Conservation (phyloP, 163 green algal species). For the Chlorella variabilis region DNA sequence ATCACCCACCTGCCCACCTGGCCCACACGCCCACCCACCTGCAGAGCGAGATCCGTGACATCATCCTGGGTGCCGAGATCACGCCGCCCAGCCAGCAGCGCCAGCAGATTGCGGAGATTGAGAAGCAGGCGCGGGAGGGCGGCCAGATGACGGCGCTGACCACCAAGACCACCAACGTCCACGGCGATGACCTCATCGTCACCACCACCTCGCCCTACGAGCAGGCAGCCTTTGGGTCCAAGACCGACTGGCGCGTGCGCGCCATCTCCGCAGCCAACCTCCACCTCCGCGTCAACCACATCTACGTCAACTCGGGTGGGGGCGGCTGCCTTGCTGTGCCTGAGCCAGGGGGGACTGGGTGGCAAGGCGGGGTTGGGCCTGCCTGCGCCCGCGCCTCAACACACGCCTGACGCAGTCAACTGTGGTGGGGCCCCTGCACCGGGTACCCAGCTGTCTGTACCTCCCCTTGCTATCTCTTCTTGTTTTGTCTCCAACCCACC, state of each 20-base stretch:
- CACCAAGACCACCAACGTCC: conserved; percentile 96
- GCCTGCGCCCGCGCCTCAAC: too few species aligned
- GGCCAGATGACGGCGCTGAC: conserved; percentile 93
- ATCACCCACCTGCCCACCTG: too few species aligned
- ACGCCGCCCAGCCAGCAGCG: conserved; percentile 94
- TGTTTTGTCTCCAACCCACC: too few species aligned
- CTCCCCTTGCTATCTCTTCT: too few species aligned
- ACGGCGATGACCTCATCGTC: conserved; percentile 99
- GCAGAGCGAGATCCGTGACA: conserved; percentile 98
- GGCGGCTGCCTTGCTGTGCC: too few species aligned
- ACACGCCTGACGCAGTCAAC: too few species aligned
- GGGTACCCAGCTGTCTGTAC: too few species aligned
- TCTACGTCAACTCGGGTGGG: conserved; percentile 93
- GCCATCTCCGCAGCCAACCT: conserved; percentile 98
- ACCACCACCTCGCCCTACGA: conserved; percentile 98
- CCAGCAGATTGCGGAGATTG: conserved; percentile 99
- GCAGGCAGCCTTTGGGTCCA: conserved; percentile 91
- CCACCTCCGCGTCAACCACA: conserved; percentile 98
- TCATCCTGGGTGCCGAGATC: conserved; percentile 99
- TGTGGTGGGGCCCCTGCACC: too few species aligned
- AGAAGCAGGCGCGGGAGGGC: conserved; percentile 92
- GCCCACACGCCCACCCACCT: too few species aligned
- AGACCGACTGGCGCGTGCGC: conserved; percentile 99
- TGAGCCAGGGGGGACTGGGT: too few species aligned
- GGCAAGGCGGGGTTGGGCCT: too few species aligned